Evolutionary conservation across 768 basidiomycete genomes (phyloP), one percentile per base, ranked within the genome.

Genomic region (button mushroom (Agaricus bisporus)): DNA sequence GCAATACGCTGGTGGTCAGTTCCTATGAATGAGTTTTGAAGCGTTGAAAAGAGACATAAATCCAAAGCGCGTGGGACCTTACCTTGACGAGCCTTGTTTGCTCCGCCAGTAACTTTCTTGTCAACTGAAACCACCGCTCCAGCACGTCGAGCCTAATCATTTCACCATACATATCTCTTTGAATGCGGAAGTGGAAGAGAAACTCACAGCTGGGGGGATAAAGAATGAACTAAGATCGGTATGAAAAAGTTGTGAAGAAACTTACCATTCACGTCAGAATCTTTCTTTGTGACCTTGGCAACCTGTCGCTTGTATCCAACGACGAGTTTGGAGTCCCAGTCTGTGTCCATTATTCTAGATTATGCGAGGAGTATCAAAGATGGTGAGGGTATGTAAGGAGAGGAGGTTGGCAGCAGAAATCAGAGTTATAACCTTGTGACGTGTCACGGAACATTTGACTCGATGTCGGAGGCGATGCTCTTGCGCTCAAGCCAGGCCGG

Each of bases 1-100:
- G 89, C 93, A 65, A 95, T 94, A 52, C 82, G 83, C 65, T 93
- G 91, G 72, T 95, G 92, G 71, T 98, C 94, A 58, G 91, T 89
- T 35, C 89, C 91, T 94, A 45, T 12, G 42, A 51, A 52, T 32
- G 32, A 47, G 43, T 35, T 39, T 37, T 28, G 26, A 49, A 15
- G 22, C 26, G 22, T 32, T 32, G 32, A 32, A 11, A 3, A 32
- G 32, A 42, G 14, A 11, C 29, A 14, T 11, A 22, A 41, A 44
- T 8, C 18, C 6, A 41, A 56, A 44, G 5, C 36, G 25, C 22
- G 32, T 37, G 41, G 28, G 56, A 43, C 51, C 74, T 41, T 39
- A 91, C 91, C 85, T 63, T 73, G 74, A 65, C 85, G 84, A 28
- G 83, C 83, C 70, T 91, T 94, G 77, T 94, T 94, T 41, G 66